phyloP scores from a whole-genome alignment of 2,329 filamentous ascomycete genomes.

The Alternaria brassicicola region DNA sequence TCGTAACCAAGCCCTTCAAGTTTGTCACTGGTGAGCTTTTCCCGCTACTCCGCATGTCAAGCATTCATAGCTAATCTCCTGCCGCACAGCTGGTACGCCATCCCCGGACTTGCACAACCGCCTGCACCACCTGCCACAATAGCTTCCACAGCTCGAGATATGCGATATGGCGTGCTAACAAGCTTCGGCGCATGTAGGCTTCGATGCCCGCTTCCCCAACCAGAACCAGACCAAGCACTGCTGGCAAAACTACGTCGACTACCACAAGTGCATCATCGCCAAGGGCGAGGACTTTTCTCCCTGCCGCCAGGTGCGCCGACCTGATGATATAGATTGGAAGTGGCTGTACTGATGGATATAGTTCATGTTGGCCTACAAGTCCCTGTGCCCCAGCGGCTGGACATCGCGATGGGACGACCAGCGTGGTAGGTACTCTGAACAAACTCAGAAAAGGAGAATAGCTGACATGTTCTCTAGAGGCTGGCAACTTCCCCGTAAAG shows the following conservation, averaged over 20 bases:
- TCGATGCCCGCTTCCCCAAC: constrained; percentile 99
- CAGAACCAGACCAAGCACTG: constrained; percentile 99
- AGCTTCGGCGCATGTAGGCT: constrained; percentile 65
- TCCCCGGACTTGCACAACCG: constrained; percentile 16
- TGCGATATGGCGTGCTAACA: constrained; percentile 24
- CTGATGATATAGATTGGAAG: background rate
- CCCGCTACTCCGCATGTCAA: constrained; percentile 17
- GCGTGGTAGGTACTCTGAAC: constrained; percentile 75
- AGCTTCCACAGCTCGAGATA: background rate
- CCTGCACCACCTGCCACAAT: constrained; percentile 9
- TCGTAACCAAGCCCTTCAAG: constrained; percentile 99
- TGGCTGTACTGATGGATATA: constrained; percentile 50
- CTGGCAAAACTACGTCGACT: constrained; percentile 99
- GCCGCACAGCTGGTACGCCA: constrained; percentile 50
- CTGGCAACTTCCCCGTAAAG: constrained; percentile 46
- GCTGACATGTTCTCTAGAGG: no score
- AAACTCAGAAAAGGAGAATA: no score
- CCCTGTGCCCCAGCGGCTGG: constrained; percentile 96
- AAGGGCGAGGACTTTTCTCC: constrained; percentile 99
- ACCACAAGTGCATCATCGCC: constrained; percentile 98
- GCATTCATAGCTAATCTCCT: constrained; percentile 38
- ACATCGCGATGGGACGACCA: constrained; percentile 95
- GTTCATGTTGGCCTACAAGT: constrained; percentile 97
- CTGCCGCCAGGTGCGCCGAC: constrained; percentile 80
- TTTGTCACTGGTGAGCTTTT: constrained; percentile 89